Conservation (phyloP, 78 protist genomes). For the Dictyostelium firmibasis region DNA sequence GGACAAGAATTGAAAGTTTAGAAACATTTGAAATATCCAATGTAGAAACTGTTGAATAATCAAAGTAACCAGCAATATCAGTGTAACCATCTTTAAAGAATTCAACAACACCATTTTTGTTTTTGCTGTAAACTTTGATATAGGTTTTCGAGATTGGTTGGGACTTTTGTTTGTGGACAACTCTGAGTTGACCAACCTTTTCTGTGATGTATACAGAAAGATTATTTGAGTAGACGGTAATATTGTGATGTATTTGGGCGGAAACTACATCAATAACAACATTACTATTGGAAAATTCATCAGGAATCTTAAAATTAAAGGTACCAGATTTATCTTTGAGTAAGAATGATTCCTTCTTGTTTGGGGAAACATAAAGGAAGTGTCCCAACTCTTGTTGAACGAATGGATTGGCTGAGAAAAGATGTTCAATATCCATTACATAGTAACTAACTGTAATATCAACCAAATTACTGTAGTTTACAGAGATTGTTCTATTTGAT, state of each 20-base stretch:
- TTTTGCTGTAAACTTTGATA: constrained; percentile 61
- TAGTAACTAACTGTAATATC: constrained; percentile 54
- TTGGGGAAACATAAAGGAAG: constrained; percentile 65
- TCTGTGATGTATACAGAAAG: constrained; percentile 32
- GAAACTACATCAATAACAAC: constrained; percentile 44
- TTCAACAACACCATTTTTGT: constrained; percentile 1
- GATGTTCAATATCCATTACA: constrained; percentile 74
- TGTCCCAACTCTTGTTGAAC: constrained; percentile 79
- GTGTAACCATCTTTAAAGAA: constrained; percentile 79
- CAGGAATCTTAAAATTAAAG: constrained; percentile 28
- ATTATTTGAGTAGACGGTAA: constrained; percentile 54
- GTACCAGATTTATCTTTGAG: constrained; percentile 7
- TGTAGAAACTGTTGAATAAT: constrained; percentile 41
- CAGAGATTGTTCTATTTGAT: constrained; percentile 22
- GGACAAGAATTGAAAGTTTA: constrained; percentile 55
- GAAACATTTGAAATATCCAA: constrained; percentile 56
- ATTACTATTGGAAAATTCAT: constrained; percentile 48
- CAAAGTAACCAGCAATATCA: constrained; percentile 72
- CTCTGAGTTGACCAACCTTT: constrained; percentile 68
- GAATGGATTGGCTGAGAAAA: constrained; percentile 75
- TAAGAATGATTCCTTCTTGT: constrained; percentile 61
- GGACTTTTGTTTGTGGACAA: constrained; percentile 28
- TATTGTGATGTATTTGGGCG: constrained; percentile 21
- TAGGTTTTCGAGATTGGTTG: constrained; percentile 54
- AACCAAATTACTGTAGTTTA: constrained; percentile 38